Percentiles rank a stretch among this genome's conserved stretches.
phyloP scores from a whole-genome alignment of 441 rosid genomes.

The Dalechampia spathulata region DNA sequence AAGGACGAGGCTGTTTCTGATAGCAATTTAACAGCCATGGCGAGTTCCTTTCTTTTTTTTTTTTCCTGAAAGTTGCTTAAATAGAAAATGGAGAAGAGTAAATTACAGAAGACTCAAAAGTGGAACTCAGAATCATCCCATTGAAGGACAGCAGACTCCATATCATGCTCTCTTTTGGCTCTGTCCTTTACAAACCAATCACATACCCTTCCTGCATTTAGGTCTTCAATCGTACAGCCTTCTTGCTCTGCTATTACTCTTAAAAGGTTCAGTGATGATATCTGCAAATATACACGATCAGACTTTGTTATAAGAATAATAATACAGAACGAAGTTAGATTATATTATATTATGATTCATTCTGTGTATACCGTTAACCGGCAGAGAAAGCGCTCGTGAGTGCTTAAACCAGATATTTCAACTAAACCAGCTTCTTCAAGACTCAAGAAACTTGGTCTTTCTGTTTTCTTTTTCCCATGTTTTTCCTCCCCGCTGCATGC shows the following conservation, averaged over 20 bases:
- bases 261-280: conserved; percentile 73
- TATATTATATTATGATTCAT: no score
- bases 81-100: no score
- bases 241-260: conserved; percentile 73
- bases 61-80: no score
- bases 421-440: conserved; percentile 88
- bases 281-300: conserved; percentile 25
- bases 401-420: conserved; percentile 65
- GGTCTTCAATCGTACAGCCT: conserved; percentile 71
- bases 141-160: conserved; percentile 69
- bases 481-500: conserved; percentile 25
- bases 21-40: no score
- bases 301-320: no score
- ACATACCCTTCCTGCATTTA: conserved; percentile 70
- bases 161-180: conserved; percentile 58
- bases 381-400: conserved; percentile 80
- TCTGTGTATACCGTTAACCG: conserved; percentile 65
- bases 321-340: no score
- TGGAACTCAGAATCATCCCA: conserved; percentile 77
- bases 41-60: no score
- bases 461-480: conserved; percentile 28
- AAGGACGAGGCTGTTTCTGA: no score
- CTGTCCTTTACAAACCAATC: conserved; percentile 87
- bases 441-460: conserved; percentile 45
- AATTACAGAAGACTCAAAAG: conserved; percentile 17